Base-by-base conservation (phyloP, 83 land plant genomes). In the Picea abies region DNA sequence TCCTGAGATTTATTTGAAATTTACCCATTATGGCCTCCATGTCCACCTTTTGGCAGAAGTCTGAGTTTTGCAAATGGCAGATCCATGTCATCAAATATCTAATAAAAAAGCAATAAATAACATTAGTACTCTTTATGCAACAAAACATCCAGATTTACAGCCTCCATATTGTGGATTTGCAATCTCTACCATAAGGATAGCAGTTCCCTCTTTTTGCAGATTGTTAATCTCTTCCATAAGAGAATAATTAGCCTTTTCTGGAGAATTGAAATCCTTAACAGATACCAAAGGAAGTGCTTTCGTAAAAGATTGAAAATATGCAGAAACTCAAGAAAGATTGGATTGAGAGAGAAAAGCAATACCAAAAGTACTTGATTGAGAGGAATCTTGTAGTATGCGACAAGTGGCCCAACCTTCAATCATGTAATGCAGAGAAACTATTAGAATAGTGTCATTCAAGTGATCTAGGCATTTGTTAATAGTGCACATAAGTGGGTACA, bases 301-400 rank as follows among this genome's bases (percentile, higher is more conserved):
- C 19, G 23, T 67, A 67, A 26, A 67, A 67, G 70, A 10, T 19
- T 22, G 29, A 10, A 67, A 67, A 67, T 19, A 0, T 26, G 29
- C 23, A 67, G n/a, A 19, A 67, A 67, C 10, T 67, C 20, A 56
- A 56, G 63, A 52, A 58, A 60, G 17, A 5, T 25, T 26, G 64
- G 15, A 39, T 73, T 73, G 26, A 23, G 62, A 37, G 56, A 60
- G 29, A 61, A 52, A 29, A 29, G 75, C 41, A 69, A 79, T 88
- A 94, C 96, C 93, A 94, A 76, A 73, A 94, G 89, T 25, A 94
- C 90, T 92, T 94, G 94, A 77, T 92, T 86, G 82, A 88, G 69
- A 22, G 94, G 94, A 75, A 94, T 87, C 71, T 90, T 87, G 75
- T 85, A 94, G 80, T 92, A 94, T 41, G 92, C 86, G 32, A 88